Evolutionary conservation across 78 protist species (phyloP), one percentile per base, ranked within the genome.

Genomic region (Planoprotostelium fungivorum): DNA sequence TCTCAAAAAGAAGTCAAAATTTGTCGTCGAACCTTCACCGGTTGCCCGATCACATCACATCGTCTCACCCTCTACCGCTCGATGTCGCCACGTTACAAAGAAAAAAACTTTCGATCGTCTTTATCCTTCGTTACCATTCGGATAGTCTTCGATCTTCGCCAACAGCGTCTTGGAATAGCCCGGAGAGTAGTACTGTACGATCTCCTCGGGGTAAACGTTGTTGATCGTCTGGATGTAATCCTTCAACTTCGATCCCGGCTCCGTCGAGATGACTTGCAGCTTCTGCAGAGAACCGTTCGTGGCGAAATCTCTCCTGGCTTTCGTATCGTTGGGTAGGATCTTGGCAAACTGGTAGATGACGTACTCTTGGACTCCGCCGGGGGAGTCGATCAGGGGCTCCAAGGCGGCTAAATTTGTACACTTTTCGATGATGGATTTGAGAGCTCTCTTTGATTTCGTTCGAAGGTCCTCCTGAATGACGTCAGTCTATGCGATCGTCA

Each of bases 321-420:
- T 83, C 37, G 91, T 93, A 86, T 96, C 96, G 87, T 87, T 23
- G 84, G 99, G 99, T 63, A 98, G 94, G 38, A 98, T 92, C 95
- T 98, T 98, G 38, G 99, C 97, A 84, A 94, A 98, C 93, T 96
- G 99, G 37, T 83, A 92, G 29, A 96, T 93, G 38, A 96, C 88
- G 85, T 95, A 92, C 89, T 94, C 91, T 39, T 96, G 94, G 51
- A 98, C 91, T 86, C 86, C 90, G 35, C 37, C 91, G 34, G 97
- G 97, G 0, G 96, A 94, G 86, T 88, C 38, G 84, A 98, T 89
- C 36, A 98, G 93, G 28, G 97, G 96, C 88, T 96, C 97, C 73
- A 97, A 91, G 0, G 99, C 97, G 23, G 92, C 92, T 35, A 96
- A 92, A 73, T 94, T 93, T 84, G 87, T 84, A 89, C 97, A 95